A percentile compares a stretch with the other conserved stretches of the same genome.
Evolutionary conservation across 2,329 filamentous ascomycete species (phyloP).

Genomic region (Cercospora sp.): DNA sequence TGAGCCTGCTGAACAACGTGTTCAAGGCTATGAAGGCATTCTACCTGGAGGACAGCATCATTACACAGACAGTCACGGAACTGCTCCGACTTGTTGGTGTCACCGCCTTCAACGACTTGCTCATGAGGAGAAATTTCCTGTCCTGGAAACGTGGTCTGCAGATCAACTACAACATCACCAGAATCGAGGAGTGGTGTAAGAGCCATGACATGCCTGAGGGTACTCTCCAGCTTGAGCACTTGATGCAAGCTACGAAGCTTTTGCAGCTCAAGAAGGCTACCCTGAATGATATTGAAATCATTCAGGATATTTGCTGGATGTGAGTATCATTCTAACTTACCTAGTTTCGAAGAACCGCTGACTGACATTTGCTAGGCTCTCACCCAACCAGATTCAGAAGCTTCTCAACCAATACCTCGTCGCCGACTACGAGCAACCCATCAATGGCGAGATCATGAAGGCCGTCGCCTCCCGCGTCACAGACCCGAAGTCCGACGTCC

Average conservation of each 20-base stretch:
- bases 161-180: slow-evolving; percentile 99
- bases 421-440: slow-evolving; percentile 97
- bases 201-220: slow-evolving; percentile 99
- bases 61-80: slow-evolving; percentile 93
- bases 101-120: slow-evolving; percentile 94
- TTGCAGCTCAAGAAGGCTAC: slow-evolving; percentile 98
- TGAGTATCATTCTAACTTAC: slow-evolving; percentile 55
- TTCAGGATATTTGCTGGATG: slow-evolving; percentile 99
- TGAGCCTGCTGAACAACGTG: slow-evolving; percentile 93
- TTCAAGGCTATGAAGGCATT: slow-evolving; percentile 99
- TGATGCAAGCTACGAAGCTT: slow-evolving; percentile 99
- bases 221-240: slow-evolving; percentile 92
- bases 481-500: slow-evolving; percentile 88
- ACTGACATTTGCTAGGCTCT: too few relatives aligned
- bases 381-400: slow-evolving; percentile 98
- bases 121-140: slow-evolving; percentile 97
- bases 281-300: slow-evolving; percentile 98
- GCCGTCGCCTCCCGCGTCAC: slow-evolving; percentile 94
- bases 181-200: slow-evolving; percentile 99
- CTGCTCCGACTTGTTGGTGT: slow-evolving; percentile 90
- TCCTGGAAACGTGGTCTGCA: slow-evolving; percentile 99
- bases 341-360: too few relatives aligned
- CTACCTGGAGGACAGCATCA: slow-evolving; percentile 93
- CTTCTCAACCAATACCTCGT: slow-evolving; percentile 97
- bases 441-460: slow-evolving; percentile 99